Evolutionary conservation across 2,329 filamentous ascomycete species (phyloP), one percentile per base, ranked within the genome.

Genomic region (Corinectria fuckeliana): DNA sequence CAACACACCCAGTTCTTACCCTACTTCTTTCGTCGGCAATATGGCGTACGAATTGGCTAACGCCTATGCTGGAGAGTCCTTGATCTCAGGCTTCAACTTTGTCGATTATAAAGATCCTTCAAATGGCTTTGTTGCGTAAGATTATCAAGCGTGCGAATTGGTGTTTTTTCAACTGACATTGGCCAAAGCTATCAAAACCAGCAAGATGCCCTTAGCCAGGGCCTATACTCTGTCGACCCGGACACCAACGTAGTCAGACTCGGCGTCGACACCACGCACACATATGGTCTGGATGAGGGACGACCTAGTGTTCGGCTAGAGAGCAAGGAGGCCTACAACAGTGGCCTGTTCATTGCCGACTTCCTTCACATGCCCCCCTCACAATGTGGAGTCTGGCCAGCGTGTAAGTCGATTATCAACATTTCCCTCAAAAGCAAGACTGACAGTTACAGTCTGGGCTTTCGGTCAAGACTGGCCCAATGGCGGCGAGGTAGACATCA

Each of bases 331-430:
- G 74, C 79, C 4, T 93, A 87, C 72, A 85, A 81, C 26, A 81
- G 88, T 65, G 90, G 88, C 1, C 82, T 92, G 9, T 86, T 92
- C 66, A 87, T 93, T 49, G 80, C 89, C 20, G 90, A 93, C 71
- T 83, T 92, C 50, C 80, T 81, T 16, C 90, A 93, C 66, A 92
- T 93, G 88, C 89, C 91, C 3, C 82, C 81, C 2, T 86, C 87
- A 2, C 79, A 85, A 50, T 93, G 91, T 65, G 91, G 90, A 20
- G 82, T 86, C 20, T 92, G 90, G 90, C 90, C 90, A 53, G 87
- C 89, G 74, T 91, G 83, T 87, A 77, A 73, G 77, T 75, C 5
- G 1, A 4, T 18, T 26, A 0, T 42, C 26, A 11, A 10, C 16
- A 3, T 20, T 5, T 5, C 13, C n/a, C 26, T 44, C 11, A 8